Conservation (phyloP, 148 eudicot genomes). For the Oxyria digyna region DNA sequence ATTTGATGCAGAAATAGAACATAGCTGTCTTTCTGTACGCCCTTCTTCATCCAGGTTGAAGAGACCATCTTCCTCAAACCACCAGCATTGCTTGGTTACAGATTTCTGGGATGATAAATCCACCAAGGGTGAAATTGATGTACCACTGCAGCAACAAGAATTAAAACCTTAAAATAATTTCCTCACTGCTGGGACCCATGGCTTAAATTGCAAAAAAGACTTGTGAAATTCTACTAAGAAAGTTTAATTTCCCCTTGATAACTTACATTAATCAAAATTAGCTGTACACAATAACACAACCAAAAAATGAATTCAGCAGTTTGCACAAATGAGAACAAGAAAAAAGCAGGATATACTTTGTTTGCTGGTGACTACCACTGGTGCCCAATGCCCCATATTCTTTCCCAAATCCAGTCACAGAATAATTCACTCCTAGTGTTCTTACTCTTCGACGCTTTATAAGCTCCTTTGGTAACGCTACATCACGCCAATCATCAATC, state of each 20-base stretch:
- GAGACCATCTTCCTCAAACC: constrained; percentile 92
- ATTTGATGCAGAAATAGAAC: constrained; percentile 96
- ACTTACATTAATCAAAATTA: neutral
- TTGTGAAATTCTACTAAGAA: neutral
- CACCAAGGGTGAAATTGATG: constrained; percentile 35
- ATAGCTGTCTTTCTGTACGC: constrained; percentile 80
- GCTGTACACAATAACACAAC: neutral
- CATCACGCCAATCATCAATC: constrained; percentile 99
- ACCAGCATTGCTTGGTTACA: constrained; percentile 52
- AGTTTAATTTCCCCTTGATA: neutral
- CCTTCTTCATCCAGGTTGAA: constrained; percentile 95
- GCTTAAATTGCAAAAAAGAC: neutral
- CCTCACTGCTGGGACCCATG: neutral
- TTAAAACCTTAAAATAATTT: neutral
- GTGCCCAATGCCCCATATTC: constrained; percentile 54
- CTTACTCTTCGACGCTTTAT: constrained; percentile 58
- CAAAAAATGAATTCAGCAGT: neutral
- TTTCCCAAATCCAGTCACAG: constrained; percentile 81
- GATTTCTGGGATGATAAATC: constrained; percentile 47
- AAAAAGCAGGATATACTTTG: constrained; percentile 28
- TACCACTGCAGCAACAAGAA: constrained; percentile 30
- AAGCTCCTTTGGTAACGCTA: constrained; percentile 70
- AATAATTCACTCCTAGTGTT: constrained; percentile 60
- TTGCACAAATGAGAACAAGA: neutral
- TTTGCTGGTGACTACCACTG: constrained; percentile 28